Percentiles rank a stretch among this genome's conserved stretches.
Conservation (phyloP, 345 rosid genomes). For the Erodium maritimum region DNA sequence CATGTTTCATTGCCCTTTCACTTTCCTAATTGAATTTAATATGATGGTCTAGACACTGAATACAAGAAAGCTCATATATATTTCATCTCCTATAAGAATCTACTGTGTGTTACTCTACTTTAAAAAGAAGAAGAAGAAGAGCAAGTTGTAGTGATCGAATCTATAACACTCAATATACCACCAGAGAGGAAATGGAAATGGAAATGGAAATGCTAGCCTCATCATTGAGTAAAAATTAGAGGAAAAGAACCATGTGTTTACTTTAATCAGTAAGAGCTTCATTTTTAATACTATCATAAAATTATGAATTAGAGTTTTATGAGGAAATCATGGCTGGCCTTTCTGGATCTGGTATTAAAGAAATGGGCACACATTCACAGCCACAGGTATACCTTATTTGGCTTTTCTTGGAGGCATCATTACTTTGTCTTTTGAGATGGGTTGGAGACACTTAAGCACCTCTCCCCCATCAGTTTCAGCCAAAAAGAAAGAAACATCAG, state of each 20-base stretch:
- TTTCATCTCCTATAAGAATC: neutral
- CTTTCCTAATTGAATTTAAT: conserved; percentile 3
- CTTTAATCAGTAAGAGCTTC: neutral
- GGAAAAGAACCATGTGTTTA: neutral
- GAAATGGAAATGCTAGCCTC: too few species aligned
- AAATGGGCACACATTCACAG: neutral
- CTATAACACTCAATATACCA: too few species aligned
- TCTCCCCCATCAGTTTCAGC: neutral
- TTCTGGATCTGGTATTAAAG: conserved; percentile 7
- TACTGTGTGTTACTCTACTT: neutral
- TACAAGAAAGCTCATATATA: neutral
- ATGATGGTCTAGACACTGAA: too few species aligned
- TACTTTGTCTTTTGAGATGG: conserved; percentile 25
- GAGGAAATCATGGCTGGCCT: conserved; percentile 19
- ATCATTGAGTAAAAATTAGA: too few species aligned
- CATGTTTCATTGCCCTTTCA: conserved; percentile 15
- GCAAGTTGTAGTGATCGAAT: too few species aligned
- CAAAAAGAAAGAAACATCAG: conserved; percentile 1
- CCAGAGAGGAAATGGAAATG: conserved; percentile 1
- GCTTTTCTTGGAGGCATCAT: conserved; percentile 16
- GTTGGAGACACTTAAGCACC: conserved; percentile 16
- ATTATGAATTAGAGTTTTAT: conserved; percentile 3
- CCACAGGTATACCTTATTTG: conserved; percentile 12
- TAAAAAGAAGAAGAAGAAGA: neutral
- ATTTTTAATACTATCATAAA: conserved; percentile 9